Evolutionary conservation across 179 eudicot species (phyloP).

Genomic region (Gypsophila paniculata): DNA sequence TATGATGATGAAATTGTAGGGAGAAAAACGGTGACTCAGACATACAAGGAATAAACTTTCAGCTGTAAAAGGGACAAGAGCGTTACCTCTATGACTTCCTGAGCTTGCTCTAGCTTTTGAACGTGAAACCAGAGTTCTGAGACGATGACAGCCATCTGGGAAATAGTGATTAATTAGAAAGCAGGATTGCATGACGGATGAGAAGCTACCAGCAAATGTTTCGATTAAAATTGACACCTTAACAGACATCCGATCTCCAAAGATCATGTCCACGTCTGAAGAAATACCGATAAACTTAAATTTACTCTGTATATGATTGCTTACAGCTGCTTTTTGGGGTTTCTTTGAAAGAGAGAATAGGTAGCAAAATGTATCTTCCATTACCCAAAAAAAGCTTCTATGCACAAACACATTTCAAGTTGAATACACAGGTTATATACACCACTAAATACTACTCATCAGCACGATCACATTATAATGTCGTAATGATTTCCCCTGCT

Average conservation of each 20-base stretch:
- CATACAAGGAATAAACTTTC: not conserved
- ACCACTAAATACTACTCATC: not conserved
- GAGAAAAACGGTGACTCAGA: not conserved
- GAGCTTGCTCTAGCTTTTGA: slow-evolving; percentile 88
- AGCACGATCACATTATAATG: not conserved
- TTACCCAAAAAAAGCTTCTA: not conserved
- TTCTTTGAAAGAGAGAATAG: not conserved
- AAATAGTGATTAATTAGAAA: slow-evolving; percentile 10
- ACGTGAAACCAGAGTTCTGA: slow-evolving; percentile 90
- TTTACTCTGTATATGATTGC: not conserved
- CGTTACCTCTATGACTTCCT: slow-evolving; percentile 64
- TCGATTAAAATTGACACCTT: not conserved
- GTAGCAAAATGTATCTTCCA: not conserved
- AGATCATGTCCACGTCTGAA: not conserved
- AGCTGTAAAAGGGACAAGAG: slow-evolving; percentile 14
- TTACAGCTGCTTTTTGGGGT: not conserved
- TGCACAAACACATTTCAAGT: not conserved
- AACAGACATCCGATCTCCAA: not conserved
- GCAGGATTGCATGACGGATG: not conserved
- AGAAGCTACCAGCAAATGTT: slow-evolving; percentile 1
- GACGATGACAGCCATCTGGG: slow-evolving; percentile 63
- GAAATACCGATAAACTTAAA: not conserved
- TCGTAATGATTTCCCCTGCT: no score
- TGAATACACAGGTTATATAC: not conserved
- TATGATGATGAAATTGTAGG: not conserved